Evolutionary conservation across 208 protist genomes (phyloP).

Genomic region (Trypanosoma congolense): DNA sequence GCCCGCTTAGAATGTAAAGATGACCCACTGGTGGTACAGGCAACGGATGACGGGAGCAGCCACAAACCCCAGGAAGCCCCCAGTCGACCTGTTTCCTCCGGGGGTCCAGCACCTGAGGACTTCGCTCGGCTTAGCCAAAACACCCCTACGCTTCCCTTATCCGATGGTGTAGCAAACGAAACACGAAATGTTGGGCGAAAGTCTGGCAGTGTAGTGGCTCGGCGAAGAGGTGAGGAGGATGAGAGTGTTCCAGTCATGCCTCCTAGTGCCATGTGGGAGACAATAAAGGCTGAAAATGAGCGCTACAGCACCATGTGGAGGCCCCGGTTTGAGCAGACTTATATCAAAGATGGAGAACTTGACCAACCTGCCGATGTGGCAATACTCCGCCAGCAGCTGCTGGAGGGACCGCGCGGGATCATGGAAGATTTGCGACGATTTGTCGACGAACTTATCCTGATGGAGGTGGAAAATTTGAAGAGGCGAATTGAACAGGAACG

Average conservation of each 20-base stretch:
- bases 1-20: constrained; percentile 77
- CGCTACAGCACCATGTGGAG: constrained; percentile 71
- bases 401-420: constrained; percentile 85
- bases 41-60: constrained; percentile 84
- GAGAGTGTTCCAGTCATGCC: constrained; percentile 28
- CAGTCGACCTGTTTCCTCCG: neutral
- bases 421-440: constrained; percentile 82
- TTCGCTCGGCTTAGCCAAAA: no score
- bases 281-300: constrained; percentile 42
- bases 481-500: constrained; percentile 71
- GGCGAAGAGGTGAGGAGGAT: constrained; percentile 40
- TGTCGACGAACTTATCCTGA: constrained; percentile 90
- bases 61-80: constrained; percentile 39
- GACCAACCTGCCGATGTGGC: constrained; percentile 72
- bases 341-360: constrained; percentile 58
- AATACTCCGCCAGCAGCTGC: constrained; percentile 70
- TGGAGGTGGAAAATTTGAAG: constrained; percentile 91
- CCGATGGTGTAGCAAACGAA: neutral
- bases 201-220: constrained; percentile 7
- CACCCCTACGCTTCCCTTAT: constrained; percentile 7
- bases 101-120: no score
- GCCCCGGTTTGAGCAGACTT: constrained; percentile 49
- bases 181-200: constrained; percentile 10
- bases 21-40: constrained; percentile 60
- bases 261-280: constrained; percentile 49